phyloP scores from a whole-genome alignment of 208 protist genomes.

The Perkinsela sp. region DNA sequence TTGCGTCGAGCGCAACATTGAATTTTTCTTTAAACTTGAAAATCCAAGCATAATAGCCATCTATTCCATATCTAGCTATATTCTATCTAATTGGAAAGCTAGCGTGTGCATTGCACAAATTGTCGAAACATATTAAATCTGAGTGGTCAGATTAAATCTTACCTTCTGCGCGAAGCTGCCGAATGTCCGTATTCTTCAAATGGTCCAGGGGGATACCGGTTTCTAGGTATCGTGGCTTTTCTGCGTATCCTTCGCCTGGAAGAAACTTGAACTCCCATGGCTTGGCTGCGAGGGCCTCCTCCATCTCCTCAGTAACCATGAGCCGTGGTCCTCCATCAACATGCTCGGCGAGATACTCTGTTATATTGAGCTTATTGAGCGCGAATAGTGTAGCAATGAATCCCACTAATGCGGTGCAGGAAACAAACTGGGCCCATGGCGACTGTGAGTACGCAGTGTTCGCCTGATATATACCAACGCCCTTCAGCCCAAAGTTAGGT shows the following conservation, averaged over 20 bases:
- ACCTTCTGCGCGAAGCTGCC: too few relatives aligned
- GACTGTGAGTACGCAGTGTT: constrained; percentile 40
- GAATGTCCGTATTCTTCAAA: not conserved
- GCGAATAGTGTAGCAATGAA: constrained; percentile 29
- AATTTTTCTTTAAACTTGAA: not conserved
- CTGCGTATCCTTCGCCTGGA: constrained; percentile 30
- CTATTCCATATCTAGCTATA: too few relatives aligned
- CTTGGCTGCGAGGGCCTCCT: constrained; percentile 33
- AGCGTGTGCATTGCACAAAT: too few relatives aligned
- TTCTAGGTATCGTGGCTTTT: not conserved
- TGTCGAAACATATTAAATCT: too few relatives aligned
- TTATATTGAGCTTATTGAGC: not conserved
- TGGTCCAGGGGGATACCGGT: not conserved
- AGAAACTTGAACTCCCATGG: constrained; percentile 60
- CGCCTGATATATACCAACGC: constrained; percentile 39
- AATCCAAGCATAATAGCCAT: too few relatives aligned
- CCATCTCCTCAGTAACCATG: constrained; percentile 17
- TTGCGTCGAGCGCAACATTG: not conserved
- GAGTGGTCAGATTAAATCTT: too few relatives aligned
- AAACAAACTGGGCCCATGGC: constrained; percentile 31
- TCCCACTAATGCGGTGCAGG: constrained; percentile 17
- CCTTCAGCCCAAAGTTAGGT: constrained; percentile 48
- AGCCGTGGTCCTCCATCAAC: constrained; percentile 29
- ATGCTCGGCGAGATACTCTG: constrained; percentile 27
- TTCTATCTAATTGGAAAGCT: too few relatives aligned